Base-by-base conservation (phyloP, 225 moss, liverwort and hornwort genomes). In the Bryum argenteum region DNA sequence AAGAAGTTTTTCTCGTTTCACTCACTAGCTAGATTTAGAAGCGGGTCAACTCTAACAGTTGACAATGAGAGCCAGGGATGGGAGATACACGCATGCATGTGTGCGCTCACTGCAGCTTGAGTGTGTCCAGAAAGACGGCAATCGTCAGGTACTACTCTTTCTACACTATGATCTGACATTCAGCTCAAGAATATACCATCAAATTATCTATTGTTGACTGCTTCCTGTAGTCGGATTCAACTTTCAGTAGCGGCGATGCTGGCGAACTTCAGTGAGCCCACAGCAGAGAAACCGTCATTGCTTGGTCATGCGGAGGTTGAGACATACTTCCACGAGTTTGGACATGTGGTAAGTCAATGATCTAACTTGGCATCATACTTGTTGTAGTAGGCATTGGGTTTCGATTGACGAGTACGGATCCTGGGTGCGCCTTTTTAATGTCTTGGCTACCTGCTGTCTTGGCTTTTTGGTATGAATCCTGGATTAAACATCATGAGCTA, bases 311-410 rank as follows among this genome's bases (percentile, higher is more conserved):
- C 84, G 6, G 97, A 98, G 85, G 94, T 98, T 59, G 89, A 85
- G 71, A 98, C 83, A 42, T 98, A 87, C 74, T 92, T 98, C 76
- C 97, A 98, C 66, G 97, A 98, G 81, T 98, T 98, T 71, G 97
- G 97, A 66, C 97, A 98, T 78, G 85, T 97, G 92, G 95, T 96
- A 67, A 86, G 95, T 41, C 54, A 11, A 43, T 71, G 22, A 33
- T 21, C 50, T 1, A 56, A 20, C 39, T 67, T 42, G 21, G 48
- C 54, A 20, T 33, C 33, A 33, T 33, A 33, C 33, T 33, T 33
- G 33, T 33, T 33, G 33, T 4, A 33, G 33, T 33, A 33, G 33
- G 33, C 33, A 33, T 33, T 4, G 33, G 33, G 33, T 33, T 33
- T 33, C 33, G 33, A 5, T 33, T 3, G 33, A 33, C 33, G 4